Evolutionary conservation across 2,329 filamentous ascomycete species (phyloP), one percentile per base, ranked within the genome.

Genomic region (Fusarium zealandicum): DNA sequence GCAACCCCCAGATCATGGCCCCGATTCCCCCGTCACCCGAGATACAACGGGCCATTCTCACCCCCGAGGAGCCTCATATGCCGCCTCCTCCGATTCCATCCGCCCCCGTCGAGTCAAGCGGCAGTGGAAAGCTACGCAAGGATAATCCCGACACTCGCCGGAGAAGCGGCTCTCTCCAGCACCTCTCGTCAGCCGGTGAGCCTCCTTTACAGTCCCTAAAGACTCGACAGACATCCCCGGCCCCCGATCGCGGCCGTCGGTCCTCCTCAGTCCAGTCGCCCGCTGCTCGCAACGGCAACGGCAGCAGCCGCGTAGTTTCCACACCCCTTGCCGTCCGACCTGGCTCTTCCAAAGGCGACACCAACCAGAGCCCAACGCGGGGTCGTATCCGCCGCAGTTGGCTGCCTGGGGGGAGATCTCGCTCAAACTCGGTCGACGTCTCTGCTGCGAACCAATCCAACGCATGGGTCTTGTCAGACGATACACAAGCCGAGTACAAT

Each of bases 381-480:
- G 76, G 76, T n/a, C 75, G 78, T 28, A 50, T 80, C n/a, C 76
- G 81, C 22, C 77, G 75, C 65, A 84, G 80, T 60, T 85, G 81
- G 81, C 71, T 86, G 38, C 78, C 80, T 0, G 80, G 81, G 14
- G 73, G 72, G 17, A 71, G 80, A 51, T 82, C 81, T 25, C 77
- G 82, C 43, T 81, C 82, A 11, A 79, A 77, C 51, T 85, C 83
- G 6, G 49, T 69, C 9, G 73, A 76, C 10, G 65, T 69, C 17
- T 65, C 50, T 28, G 54, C 38, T 10, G 12, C 43, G 16, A 57
- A 44, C 49, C 66, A 56, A 11, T 57, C 64, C 20, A 71, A 72
- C 11, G 80, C 83, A 3, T 88, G 85, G 85, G 75, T 87, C 32
- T 73, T 86, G 59, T 74, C 78, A 3, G 79, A 82, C 7, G 80